phyloP scores from a whole-genome alignment of 495 filamentous ascomycete species.

The Talaromyces adpressus region DNA sequence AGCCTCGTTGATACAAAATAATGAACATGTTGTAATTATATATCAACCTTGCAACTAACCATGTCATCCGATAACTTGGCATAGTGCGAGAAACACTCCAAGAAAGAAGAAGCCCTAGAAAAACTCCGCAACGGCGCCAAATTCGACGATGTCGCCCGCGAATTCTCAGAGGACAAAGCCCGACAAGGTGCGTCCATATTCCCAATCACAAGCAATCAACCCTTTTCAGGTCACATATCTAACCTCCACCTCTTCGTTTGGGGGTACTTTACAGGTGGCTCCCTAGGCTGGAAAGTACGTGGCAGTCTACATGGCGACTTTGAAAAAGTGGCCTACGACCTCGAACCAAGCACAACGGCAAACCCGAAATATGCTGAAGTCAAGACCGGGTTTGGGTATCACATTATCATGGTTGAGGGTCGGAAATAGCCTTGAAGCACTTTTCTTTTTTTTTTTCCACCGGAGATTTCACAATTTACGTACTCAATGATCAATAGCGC shows the following conservation, averaged over 20 bases:
- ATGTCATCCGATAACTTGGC: not conserved
- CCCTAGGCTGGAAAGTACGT: slow-evolving; percentile 76
- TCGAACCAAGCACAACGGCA: slow-evolving; percentile 68
- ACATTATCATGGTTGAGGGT: slow-evolving; percentile 85
- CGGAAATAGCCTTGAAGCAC: slow-evolving; percentile 40
- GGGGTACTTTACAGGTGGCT: slow-evolving; percentile 50
- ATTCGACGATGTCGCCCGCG: slow-evolving; percentile 82
- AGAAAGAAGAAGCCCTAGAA: slow-evolving; percentile 79
- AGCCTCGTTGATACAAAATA: not conserved
- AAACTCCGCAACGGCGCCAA: slow-evolving; percentile 70
- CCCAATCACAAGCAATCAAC: not conserved
- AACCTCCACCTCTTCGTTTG: not conserved
- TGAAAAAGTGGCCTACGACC: slow-evolving; percentile 72
- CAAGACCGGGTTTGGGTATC: slow-evolving; percentile 85
- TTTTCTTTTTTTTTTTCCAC: not conserved
- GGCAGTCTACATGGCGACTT: slow-evolving; percentile 68
- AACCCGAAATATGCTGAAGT: slow-evolving; percentile 72
- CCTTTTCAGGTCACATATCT: not conserved
- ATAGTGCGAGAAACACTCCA: slow-evolving; percentile 80
- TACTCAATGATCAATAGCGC: not conserved
- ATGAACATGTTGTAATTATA: not conserved
- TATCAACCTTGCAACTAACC: not conserved
- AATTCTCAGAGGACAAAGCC: slow-evolving; percentile 88
- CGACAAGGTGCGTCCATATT: slow-evolving; percentile 60
- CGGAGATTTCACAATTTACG: not conserved